Base-by-base conservation (phyloP, 257 asterid genomes). In the Nicotiana knightiana region DNA sequence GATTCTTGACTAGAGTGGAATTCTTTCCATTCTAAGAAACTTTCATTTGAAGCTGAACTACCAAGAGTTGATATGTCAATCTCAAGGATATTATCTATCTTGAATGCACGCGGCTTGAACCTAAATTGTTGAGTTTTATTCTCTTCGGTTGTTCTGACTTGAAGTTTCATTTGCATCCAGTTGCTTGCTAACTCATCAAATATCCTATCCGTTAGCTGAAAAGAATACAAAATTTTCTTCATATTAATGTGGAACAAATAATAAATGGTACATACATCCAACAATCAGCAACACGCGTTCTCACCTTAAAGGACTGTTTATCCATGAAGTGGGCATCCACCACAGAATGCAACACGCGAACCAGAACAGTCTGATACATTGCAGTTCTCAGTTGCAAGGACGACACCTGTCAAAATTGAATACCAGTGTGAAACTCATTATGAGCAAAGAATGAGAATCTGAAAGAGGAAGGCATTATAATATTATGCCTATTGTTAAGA, bases 1-100 rank as follows among this genome's bases (percentile, higher is more conserved):
- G 66, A 81, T 35, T 90, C 98, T 65, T 83, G 84, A 63, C 88
- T 94, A 82, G 92, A 79, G 75, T 92, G 85, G 81, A 93, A 86
- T 83, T 94, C 96, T 85, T 92, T 88, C 99, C 97, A 93, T 88
- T 94, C 97, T 33, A 84, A 82, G 65, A 91, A 91, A 86, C 88
- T 89, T 76, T 88, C 97, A 85, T 85, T 85, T 81, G 86, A 83
- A 81, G 91, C 88, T 73, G 90, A 85, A 85, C 86, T 83, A 81
- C 86, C 89, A 73, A 87, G 91, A 77, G 88, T 85, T 48, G 99
- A 94, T 79, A 90, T 84, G 88, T 94, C 98, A 83, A 93, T 83
- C 43, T 94, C 91, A 51, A 93, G 86, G 68, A 96, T 89, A 85
- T 88, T 93, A 78, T 91, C 97, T 71, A 96, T 87, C 87, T 87